phyloP scores from a whole-genome alignment of 345 rosid species.

The Stellera chamaejasme region DNA sequence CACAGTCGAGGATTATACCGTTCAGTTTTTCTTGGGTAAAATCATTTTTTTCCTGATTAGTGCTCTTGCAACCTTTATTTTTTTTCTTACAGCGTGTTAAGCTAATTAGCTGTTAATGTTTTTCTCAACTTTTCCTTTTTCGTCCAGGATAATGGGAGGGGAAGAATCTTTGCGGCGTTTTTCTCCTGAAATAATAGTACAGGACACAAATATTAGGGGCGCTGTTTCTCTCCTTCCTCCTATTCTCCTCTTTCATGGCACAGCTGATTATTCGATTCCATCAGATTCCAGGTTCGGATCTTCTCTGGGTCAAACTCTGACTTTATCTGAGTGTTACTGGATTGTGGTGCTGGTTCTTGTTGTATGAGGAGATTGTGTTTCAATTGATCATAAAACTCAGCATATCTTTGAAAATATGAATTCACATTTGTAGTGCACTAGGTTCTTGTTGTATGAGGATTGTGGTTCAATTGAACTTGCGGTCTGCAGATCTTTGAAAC shows the following conservation, averaged over 20 bases:
- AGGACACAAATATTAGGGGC: slow-evolving; percentile 42
- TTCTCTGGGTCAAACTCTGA: slow-evolving; percentile 4
- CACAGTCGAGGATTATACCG: slow-evolving; percentile 79
- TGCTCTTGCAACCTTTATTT: not conserved
- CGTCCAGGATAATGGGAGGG: slow-evolving; percentile 88
- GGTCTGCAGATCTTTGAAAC: no score
- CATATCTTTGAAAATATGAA: not conserved
- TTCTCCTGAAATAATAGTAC: slow-evolving; percentile 83
- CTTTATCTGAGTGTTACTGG: not conserved
- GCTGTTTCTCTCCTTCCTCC: slow-evolving; percentile 73
- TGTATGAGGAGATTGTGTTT: not conserved
- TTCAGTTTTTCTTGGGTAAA: slow-evolving; percentile 67
- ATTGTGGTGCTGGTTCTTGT: not conserved
- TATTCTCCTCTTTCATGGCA: slow-evolving; percentile 77
- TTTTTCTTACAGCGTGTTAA: not conserved
- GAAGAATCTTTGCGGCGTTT: slow-evolving; percentile 64
- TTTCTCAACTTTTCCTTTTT: not conserved
- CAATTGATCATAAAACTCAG: not conserved
- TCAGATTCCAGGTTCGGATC: slow-evolving; percentile 71
- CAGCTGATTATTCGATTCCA: slow-evolving; percentile 93
- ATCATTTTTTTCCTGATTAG: slow-evolving; percentile 1
- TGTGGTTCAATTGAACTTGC: not conserved
- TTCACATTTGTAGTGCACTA: not conserved
- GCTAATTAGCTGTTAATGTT: slow-evolving; percentile 6
- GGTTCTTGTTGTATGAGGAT: not conserved